Base-by-base conservation (phyloP, 2,329 filamentous ascomycete genomes). In the Alternaria sp. region DNA sequence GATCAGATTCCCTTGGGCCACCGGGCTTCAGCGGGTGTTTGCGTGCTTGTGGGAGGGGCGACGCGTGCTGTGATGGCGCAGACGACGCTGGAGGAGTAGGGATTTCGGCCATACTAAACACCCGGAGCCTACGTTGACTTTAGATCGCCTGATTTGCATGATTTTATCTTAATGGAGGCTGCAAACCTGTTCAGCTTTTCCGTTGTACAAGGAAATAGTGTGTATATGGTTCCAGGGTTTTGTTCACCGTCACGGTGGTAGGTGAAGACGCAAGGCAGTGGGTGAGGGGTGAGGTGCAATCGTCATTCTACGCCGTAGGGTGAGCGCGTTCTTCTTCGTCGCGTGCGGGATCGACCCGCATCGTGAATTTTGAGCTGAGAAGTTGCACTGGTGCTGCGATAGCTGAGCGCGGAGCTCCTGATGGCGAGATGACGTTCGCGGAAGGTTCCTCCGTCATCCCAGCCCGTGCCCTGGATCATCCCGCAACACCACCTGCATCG, bases 1-100 rank as follows among this genome's bases (percentile, higher is more conserved):
- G 83, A 6, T 83, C 80, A 36, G 82, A 84, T 73, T 90, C 88
- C 76, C 89, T 89, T 23, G 80, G 75, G 12, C 87, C 86, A 28
- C 88, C 88, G 0, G 86, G 78, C 44, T 81, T 81, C 8, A 90
- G 78, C 1, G 87, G 86, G 46, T 83, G 81, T 8, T 78, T 76
- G 45, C 88, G 83, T 23, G 86, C 84, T 59, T 83, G 82, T 0
- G 86, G 87, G 5, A 90, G 83, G 6, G 81, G 77, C 8, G 72
- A 74, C 43, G 81, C 57, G 64, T 80, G 69, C 65, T 78, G 68
- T 67, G 83, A 82, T 0, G 81, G 76, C 21, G 76, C 73, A 32
- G 82, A 82, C 1, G 85, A 86, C 4, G 83, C 78, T 7, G 86
- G 81, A 12, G 86, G 84, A 5, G 85, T 86, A 9, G 82, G 70